These are phyloP conservation scores for Raffaelea arxii DNA, from an alignment of 2,329 filamentous ascomycete genomes.

Conservation along the genomic window DNA sequence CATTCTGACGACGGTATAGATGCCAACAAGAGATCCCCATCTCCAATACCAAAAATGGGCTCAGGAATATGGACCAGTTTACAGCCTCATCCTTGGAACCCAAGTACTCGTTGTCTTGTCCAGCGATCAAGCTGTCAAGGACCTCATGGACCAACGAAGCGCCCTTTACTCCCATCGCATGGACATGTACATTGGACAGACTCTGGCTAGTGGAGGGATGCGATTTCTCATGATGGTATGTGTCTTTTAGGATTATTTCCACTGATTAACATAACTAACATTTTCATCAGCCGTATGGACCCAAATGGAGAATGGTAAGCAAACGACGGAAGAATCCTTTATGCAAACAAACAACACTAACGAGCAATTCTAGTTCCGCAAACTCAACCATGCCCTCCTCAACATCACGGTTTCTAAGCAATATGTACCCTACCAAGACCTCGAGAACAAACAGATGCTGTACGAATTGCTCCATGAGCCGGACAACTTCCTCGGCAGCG, in stretches of 20 bases:
- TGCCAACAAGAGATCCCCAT: conserved; percentile 17
- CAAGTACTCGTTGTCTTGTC: conserved; percentile 31
- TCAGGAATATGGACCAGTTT: conserved; percentile 38
- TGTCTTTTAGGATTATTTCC: background rate
- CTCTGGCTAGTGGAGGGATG: conserved; percentile 10
- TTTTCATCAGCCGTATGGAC: conserved; percentile 24
- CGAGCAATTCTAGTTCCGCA: conserved; percentile 15
- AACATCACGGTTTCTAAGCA: conserved; percentile 33
- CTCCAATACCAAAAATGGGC: conserved; percentile 43
- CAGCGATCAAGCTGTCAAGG: conserved; percentile 26
- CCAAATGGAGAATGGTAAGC: conserved; percentile 20
- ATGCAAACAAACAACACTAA: background rate
- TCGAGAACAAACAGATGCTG: conserved; percentile 47
- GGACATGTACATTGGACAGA: conserved; percentile 5
- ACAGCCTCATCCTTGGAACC: conserved; percentile 39
- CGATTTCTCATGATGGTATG: conserved; percentile 5
- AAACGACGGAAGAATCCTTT: no score
- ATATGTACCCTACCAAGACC: conserved; percentile 45
- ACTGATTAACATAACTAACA: background rate
- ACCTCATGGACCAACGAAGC: conserved; percentile 40
- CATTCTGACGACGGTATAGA: background rate
- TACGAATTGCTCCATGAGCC: conserved; percentile 30
- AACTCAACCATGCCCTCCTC: conserved; percentile 33
- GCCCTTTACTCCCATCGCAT: conserved; percentile 38
- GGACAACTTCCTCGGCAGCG: conserved; percentile 14